Base-by-base conservation (phyloP, 192 early-diverging fungal species). In the Linnemannia elongata region DNA sequence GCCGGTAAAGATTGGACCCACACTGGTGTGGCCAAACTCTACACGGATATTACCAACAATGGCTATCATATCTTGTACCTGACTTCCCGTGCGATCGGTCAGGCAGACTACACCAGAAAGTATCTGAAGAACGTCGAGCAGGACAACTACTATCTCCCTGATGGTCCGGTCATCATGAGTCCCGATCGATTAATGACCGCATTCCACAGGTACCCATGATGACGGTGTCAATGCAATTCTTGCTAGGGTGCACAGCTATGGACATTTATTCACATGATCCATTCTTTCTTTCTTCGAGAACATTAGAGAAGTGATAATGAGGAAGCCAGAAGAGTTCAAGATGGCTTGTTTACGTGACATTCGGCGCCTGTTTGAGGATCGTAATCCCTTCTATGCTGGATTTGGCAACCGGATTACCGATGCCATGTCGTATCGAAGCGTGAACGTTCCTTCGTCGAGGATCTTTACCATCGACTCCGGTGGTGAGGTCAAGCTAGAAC, bases 1-100 rank as follows among this genome's bases (percentile, higher is more conserved):
- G 95, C 99, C 22, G 98, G 98, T 39, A 95, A 94, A 89, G 98
- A 99, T 88, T 99, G 98, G 98, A 99, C 97, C 3, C 98, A 99
- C 83, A 89, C 91, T 8, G 98, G 98, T 30, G 96, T 99, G 20
- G 98, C 98, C 55, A 97, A 96, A 81, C 92, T 99, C 45, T 99
- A 98, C 82, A 97, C 97, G 13, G 97, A 97, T 88, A 97, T 99
- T 78, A 82, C 75, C 42, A 96, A 94, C 77, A 99, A 99, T 80
- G 97, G 97, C 13, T 99, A 99, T 88, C 92, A 97, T 82, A 95
- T 99, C 41, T 86, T 99, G 39, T 99, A 99, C 81, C 88, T 99
- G 88, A 99, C 98, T 3, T 94, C 94, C 38, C 92, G 98, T 9
- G 98, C 98, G 0, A 98, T 99, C 79, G 98, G 98, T 4, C 98